phyloP scores from a whole-genome alignment of 1,139 yeast species.

The Scheffersomyces lignicola region DNA sequence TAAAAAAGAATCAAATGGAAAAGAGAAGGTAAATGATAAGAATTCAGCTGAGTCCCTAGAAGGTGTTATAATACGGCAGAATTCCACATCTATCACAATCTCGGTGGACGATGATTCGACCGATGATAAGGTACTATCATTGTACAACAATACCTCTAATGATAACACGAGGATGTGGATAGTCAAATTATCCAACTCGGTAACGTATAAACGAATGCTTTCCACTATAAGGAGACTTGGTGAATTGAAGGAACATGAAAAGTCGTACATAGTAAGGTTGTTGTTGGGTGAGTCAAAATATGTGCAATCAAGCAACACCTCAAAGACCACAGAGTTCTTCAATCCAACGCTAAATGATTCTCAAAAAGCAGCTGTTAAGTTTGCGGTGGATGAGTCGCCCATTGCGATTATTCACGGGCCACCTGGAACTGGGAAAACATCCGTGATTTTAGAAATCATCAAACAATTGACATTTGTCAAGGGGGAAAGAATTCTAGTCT shows the following conservation, averaged over 20 bases:
- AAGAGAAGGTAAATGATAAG: constrained; percentile 24
- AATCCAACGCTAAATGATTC: constrained; percentile 64
- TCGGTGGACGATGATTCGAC: constrained; percentile 57
- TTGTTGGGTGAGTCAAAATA: constrained; percentile 45
- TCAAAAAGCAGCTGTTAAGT: constrained; percentile 50
- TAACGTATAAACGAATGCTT: constrained; percentile 78
- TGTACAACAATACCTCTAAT: constrained; percentile 44
- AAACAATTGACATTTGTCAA: constrained; percentile 61
- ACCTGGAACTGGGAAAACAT: constrained; percentile 63
- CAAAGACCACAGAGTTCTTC: constrained; percentile 29
- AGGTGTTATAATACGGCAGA: constrained; percentile 61
- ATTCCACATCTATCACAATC: constrained; percentile 48
- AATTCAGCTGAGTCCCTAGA: constrained; percentile 46
- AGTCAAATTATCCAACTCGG: constrained; percentile 65
- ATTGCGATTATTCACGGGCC: constrained; percentile 51
- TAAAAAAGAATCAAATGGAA: constrained; percentile 16
- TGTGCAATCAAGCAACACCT: constrained; percentile 11
- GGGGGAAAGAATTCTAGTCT: constrained; percentile 74
- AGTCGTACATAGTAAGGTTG: constrained; percentile 41
- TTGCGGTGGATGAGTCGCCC: constrained; percentile 41
- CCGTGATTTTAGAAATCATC: constrained; percentile 81
- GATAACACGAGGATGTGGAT: constrained; percentile 54
- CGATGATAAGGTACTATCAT: constrained; percentile 39
- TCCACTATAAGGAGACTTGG: constrained; percentile 70
- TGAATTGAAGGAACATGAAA: constrained; percentile 38